A percentile compares a stretch with the other conserved stretches of the same genome.
Conservation (phyloP, 306 rosid species). For the Phaseolus lunatus region DNA sequence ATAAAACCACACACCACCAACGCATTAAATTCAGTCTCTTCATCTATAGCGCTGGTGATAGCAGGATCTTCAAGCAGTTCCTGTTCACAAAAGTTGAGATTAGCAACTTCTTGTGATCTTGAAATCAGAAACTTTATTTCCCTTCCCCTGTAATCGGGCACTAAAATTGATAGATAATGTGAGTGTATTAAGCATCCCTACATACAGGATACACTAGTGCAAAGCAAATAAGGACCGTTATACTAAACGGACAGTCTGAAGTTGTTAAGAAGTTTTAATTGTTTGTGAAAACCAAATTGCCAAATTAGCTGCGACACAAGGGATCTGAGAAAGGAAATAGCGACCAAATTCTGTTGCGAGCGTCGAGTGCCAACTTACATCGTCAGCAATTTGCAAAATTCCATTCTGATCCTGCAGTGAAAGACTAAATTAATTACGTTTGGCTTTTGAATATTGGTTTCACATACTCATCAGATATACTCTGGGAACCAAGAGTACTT, state of each 20-base stretch:
- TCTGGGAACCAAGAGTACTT: slow-evolving; percentile 4
- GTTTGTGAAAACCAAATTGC: neutral
- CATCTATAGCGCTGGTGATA: slow-evolving; percentile 76
- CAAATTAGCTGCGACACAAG: neutral
- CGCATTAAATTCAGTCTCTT: slow-evolving; percentile 96
- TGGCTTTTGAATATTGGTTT: slow-evolving; percentile 31
- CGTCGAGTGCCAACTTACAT: slow-evolving; percentile 64
- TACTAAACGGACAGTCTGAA: neutral
- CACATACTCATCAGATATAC: neutral
- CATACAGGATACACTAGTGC: neutral
- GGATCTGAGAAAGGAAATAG: slow-evolving; percentile 1
- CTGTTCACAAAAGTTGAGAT: slow-evolving; percentile 58
- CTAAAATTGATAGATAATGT: neutral
- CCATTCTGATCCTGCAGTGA: slow-evolving; percentile 76
- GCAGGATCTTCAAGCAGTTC: slow-evolving; percentile 89
- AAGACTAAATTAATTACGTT: slow-evolving; percentile 35
- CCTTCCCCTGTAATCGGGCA: neutral
- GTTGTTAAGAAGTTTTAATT: slow-evolving; percentile 13
- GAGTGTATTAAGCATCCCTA: neutral
- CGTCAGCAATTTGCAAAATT: slow-evolving; percentile 81
- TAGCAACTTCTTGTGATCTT: slow-evolving; percentile 30
- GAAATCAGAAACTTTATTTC: slow-evolving; percentile 29
- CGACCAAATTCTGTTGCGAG: slow-evolving; percentile 13
- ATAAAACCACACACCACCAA: slow-evolving; percentile 73
- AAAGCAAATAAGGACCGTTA: slow-evolving; percentile 9